Evolutionary conservation across 164 flowering plant species (phyloP), one percentile per base, ranked within the genome.

Genomic region (Vitis amurensis): DNA sequence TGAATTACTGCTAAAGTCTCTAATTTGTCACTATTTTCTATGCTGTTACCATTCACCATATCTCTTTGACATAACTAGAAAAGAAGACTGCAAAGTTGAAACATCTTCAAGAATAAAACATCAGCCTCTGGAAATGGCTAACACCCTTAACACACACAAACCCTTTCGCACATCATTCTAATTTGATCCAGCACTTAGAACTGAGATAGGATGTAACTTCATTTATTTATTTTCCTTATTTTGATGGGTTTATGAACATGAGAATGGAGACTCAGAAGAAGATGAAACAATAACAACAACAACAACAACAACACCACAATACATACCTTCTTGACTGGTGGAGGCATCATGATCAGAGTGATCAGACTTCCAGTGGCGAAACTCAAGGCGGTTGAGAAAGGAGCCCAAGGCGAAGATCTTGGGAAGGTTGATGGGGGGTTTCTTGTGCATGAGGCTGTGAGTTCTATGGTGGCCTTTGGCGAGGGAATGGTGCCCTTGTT

Each of bases 381-480:
- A 70, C 27, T 84, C 87, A 23, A 78, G 87, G n/a, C 86, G 91
- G 67, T 76, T 83, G 75, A 90, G 86, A 56, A 92, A 70, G 44
- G 89, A 83, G 30, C 84, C 73, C 1, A 92, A 69, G 66, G 91
- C 86, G 68, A 87, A 92, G 74, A 92, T 81, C 78, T 87, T 90
- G 1, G 79, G 81, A 16, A 81, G 67, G 13, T 61, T 29, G 49
- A 76, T 66, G 56, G 77, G 68, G 12, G 78, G 61, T 63, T 77
- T 83, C 72, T 61, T 67, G 14, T 56, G 68, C 13, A 29, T 17
- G 62, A 4, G 6, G 37, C 13, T 27, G 50, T 69, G 61, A 52
- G 10, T 11, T 44, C 61, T 55, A 51, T 29, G 14, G 56, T 51
- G 44, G 57, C 52, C 16, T 62, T 66, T 62, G 14, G 67, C 53